Conservation (phyloP, 805 yeast genomes). For the Sungouiozyma intestinalis region DNA sequence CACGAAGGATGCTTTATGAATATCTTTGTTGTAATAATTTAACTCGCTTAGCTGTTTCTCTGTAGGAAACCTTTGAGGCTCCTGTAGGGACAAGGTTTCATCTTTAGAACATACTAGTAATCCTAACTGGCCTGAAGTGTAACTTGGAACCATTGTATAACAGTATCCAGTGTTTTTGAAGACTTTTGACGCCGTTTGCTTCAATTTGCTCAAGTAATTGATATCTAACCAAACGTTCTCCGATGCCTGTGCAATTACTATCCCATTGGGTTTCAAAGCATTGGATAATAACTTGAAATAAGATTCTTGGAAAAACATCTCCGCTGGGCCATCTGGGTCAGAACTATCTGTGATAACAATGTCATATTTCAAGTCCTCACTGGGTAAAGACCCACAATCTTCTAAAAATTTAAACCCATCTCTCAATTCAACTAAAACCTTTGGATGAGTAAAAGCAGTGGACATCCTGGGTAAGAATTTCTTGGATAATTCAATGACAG, state of each 20-base stretch:
- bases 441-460: slow-evolving; percentile 47
- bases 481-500: slow-evolving; percentile 62
- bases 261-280: slow-evolving; percentile 50
- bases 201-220: slow-evolving; percentile 38
- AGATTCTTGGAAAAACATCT: slow-evolving; percentile 66
- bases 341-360: slow-evolving; percentile 86
- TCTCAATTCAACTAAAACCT: slow-evolving; percentile 54
- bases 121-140: slow-evolving; percentile 84
- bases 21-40: slow-evolving; percentile 53
- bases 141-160: slow-evolving; percentile 77
- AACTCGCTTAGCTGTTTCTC: slow-evolving; percentile 41
- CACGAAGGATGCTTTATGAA: slow-evolving; percentile 66
- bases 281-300: slow-evolving; percentile 60
- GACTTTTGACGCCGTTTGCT: slow-evolving; percentile 40
- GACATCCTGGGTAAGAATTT: slow-evolving; percentile 75
- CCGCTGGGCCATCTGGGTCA: slow-evolving; percentile 96
- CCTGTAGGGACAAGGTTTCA: slow-evolving; percentile 33
- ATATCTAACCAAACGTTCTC: slow-evolving; percentile 73
- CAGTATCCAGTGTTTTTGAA: slow-evolving; percentile 55
- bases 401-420: slow-evolving; percentile 79
- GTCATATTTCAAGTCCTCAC: slow-evolving; percentile 47
- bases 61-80: slow-evolving; percentile 41
- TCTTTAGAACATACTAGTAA: slow-evolving; percentile 62
- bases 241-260: slow-evolving; percentile 69
- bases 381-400: slow-evolving; percentile 18